Conservation (phyloP, 306 rosid species). For the Quercus berberidifolia region DNA sequence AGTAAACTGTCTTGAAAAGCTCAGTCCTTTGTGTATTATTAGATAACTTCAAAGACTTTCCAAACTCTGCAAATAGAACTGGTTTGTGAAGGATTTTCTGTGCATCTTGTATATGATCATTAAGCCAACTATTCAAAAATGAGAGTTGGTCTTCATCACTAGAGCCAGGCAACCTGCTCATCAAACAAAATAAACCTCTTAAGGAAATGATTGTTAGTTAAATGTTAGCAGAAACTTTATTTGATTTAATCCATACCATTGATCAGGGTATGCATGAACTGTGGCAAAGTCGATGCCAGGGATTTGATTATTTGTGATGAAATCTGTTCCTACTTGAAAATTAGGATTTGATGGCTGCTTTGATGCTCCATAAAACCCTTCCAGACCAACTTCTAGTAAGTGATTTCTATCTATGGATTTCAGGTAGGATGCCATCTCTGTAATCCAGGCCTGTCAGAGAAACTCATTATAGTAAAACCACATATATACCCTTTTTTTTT, state of each 20-base stretch:
- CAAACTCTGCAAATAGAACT: constrained; percentile 82
- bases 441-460: constrained; percentile 68
- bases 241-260: constrained; percentile 46
- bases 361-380: constrained; percentile 82
- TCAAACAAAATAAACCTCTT: constrained; percentile 8
- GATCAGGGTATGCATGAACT: constrained; percentile 87
- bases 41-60: constrained; percentile 47
- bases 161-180: constrained; percentile 65
- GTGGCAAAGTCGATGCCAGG: constrained; percentile 87
- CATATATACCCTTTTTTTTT: no score
- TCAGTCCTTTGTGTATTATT: constrained; percentile 53
- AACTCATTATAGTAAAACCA: no score
- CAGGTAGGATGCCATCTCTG: constrained; percentile 87
- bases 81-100: constrained; percentile 82
- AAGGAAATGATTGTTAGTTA: neutral
- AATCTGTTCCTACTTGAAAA: constrained; percentile 75
- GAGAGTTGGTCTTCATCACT: constrained; percentile 52
- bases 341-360: constrained; percentile 55
- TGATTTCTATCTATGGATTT: constrained; percentile 89
- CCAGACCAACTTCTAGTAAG: constrained; percentile 82
- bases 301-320: constrained; percentile 84
- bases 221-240: neutral
- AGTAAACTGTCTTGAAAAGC: constrained; percentile 47
- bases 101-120: constrained; percentile 77
- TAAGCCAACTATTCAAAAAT: constrained; percentile 63